Base-by-base conservation (phyloP, 2,329 filamentous ascomycete genomes). In the Aurifilum marmelostoma region DNA sequence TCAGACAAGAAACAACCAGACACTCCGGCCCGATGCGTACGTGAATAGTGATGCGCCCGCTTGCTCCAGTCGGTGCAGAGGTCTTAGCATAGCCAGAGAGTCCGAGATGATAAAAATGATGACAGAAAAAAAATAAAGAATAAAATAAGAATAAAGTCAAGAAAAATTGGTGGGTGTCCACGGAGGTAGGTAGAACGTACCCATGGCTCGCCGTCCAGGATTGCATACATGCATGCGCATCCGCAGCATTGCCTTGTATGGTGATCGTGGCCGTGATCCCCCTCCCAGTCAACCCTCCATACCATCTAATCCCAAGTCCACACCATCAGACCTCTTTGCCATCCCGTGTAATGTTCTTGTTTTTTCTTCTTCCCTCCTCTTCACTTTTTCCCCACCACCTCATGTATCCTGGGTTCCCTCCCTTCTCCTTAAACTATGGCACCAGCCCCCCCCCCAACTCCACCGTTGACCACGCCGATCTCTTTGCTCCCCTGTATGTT, bases 1-100 rank as follows among this genome's bases (percentile, higher is more conserved):
- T 8, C 34, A 34, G n/a, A n/a, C n/a, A n/a, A n/a, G n/a, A n/a
- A n/a, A n/a, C n/a, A n/a, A n/a, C 32, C 41, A 65, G 16, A 73
- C 68, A 67, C 21, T 32, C 65, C 67, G 47, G 68, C 68, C 70
- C 74, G 68, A 71, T 72, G 70, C 73, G 68, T 54, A 62, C 43
- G 18, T 47, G 9, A 47, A 29, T 54, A n/a, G 32, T 63, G 63
- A 74, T 74, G 59, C 54, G 14, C 50, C 64, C 39, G 37, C 59
- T 62, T 37, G 43, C 43, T n/a, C 39, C 37, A 18, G 59, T 37
- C 37, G 37, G 59, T 41, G 59, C 37, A 39, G 59, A 39, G 59
- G 24, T 29, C 12, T 41, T 27, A 37, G 41, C 37, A 14, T 37
- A 43, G 59, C 59, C 58, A 39, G 21, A 37, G 56, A 9, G 16